phyloP scores from a whole-genome alignment of 2,329 filamentous ascomycete genomes.

The Trichoderma sp. region DNA sequence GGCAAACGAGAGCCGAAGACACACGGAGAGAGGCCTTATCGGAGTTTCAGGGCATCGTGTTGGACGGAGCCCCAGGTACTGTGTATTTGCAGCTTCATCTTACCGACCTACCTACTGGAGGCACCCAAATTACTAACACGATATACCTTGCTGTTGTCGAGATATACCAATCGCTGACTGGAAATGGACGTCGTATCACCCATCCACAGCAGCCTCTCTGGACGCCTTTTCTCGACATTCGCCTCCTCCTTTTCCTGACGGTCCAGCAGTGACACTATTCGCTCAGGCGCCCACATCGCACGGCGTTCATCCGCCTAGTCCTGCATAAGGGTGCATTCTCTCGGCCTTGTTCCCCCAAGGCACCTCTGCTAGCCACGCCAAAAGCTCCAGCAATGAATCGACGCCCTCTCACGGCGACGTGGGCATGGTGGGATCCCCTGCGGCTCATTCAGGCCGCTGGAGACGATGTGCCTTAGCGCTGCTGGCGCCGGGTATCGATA shows the following conservation, averaged over 20 bases:
- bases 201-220: too few relatives aligned
- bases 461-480: conserved; percentile 18
- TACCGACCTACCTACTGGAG: too few relatives aligned
- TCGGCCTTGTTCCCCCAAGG: conserved; percentile 8
- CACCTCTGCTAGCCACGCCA: neutral
- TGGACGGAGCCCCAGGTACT: neutral
- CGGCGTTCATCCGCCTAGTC: conserved; percentile 8
- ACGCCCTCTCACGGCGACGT: conserved; percentile 13
- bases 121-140: too few relatives aligned
- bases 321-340: conserved; percentile 3
- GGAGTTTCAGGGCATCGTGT: conserved; percentile 1
- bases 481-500: neutral
- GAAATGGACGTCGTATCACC: too few relatives aligned
- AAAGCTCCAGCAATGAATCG: too few relatives aligned
- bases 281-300: neutral
- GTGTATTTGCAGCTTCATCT: too few relatives aligned
- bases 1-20: neutral
- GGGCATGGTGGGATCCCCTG: conserved; percentile 23
- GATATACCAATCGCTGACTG: neutral
- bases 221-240: neutral
- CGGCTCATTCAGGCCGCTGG: conserved; percentile 19
- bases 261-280: neutral
- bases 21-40: neutral
- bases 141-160: neutral
- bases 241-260: neutral